phyloP scores from a whole-genome alignment of 2,329 filamentous ascomycete species.

The Tolypocladium inflatum region DNA sequence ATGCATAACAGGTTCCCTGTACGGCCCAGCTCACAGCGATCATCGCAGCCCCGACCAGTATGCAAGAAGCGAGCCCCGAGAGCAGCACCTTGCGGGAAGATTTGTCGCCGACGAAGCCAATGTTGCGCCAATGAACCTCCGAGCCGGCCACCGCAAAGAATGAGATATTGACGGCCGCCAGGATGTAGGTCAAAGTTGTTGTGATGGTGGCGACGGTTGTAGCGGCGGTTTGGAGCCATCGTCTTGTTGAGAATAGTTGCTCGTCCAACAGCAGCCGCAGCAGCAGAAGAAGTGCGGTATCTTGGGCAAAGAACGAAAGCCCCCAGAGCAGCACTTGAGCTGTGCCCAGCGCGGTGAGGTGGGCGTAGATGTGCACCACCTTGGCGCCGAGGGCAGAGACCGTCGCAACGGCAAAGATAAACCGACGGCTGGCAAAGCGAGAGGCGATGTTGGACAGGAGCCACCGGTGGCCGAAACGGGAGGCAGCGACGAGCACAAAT shows the following conservation, averaged over 20 bases:
- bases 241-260: slow-evolving; percentile 8
- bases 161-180: slow-evolving; percentile 14
- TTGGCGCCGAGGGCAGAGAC: slow-evolving; percentile 20
- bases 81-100: slow-evolving; percentile 15
- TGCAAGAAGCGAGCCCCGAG: slow-evolving; percentile 13
- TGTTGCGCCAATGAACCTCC: slow-evolving; percentile 18
- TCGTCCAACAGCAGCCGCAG: slow-evolving; percentile 20
- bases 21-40: slow-evolving; percentile 9
- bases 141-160: slow-evolving; percentile 20
- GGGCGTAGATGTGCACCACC: slow-evolving; percentile 20
- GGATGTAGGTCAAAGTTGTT: slow-evolving; percentile 8
- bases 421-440: slow-evolving; percentile 17
- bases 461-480: background rate
- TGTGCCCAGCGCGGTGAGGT: slow-evolving; percentile 18
- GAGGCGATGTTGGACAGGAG: background rate
- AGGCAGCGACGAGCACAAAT: background rate
- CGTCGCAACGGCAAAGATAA: slow-evolving; percentile 20
- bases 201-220: slow-evolving; percentile 1
- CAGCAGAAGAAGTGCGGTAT: slow-evolving; percentile 19
- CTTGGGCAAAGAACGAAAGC: slow-evolving; percentile 25
- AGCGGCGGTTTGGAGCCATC: slow-evolving; percentile 6
- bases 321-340: slow-evolving; percentile 19
- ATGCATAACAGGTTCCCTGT: slow-evolving; percentile 11
- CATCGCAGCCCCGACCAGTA: slow-evolving; percentile 4
- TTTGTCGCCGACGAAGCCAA: slow-evolving; percentile 13